Base-by-base conservation (phyloP, 768 basidiomycete genomes). In the Tulasnella calospora region DNA sequence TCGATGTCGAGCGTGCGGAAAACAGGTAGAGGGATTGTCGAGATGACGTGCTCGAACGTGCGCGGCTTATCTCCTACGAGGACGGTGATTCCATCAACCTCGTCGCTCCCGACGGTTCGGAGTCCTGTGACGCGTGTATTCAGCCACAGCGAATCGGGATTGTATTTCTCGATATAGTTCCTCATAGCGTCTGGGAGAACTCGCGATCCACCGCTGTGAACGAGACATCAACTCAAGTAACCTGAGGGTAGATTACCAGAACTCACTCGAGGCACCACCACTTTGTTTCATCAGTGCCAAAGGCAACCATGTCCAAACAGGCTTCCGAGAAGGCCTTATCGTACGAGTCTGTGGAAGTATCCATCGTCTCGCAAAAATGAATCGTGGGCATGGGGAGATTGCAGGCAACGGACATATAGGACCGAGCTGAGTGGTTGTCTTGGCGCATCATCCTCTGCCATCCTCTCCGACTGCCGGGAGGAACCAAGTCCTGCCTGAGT, bases 11-110 rank as follows among this genome's bases (percentile, higher is more conserved):
- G 73, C 17, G 81, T 80, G 38, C 84, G 82, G 23, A 86, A 80
- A 57, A 79, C 77, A 15, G 85, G 79, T 3, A 86, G 81, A 2
- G 85, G 83, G 21, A 84, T 74, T 4, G 85, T 85, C 0, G 83
- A 83, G 61, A 86, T 83, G 74, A 85, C 84, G 57, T 84, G 55
- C 19, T 47, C 10, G 46, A 23, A 74, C 9, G 30, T 35, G 8
- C 35, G 41, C 27, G 13, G 8, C 46, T 19, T 17, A 1, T 35
- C 44, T 6, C 33, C 44, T 2, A 15, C 9, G 15, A 5, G 27
- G 36, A 67, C 61, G 8, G 21, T 33, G 61, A 67, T 67, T 27
- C 27, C 61, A 67, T 3, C 27, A 15, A 67, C 61, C 23, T 67
- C 8, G 10, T 67, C 61, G 21, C 2, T 9, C 17, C 27, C 21